A percentile compares a stretch with the other conserved stretches of the same genome.
phyloP scores from a whole-genome alignment of 2,329 filamentous ascomycete genomes.

The Emericellopsis cladophorae region DNA sequence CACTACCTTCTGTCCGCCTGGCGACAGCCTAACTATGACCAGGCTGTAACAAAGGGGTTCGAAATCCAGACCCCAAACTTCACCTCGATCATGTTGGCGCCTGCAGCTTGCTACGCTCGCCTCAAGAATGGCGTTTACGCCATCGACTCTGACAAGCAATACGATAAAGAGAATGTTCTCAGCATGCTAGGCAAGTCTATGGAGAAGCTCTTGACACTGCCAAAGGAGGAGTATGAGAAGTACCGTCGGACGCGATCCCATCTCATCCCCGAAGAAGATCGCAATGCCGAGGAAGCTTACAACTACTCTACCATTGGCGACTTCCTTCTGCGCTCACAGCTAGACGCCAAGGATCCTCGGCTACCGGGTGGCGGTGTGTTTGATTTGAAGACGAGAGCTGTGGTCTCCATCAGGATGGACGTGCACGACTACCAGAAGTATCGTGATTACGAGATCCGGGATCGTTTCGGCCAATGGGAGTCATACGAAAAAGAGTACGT shows the following conservation, averaged over 20 bases:
- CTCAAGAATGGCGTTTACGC: constrained; percentile 80
- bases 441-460: constrained; percentile 75
- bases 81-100: constrained; percentile 59
- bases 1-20: constrained; percentile 82
- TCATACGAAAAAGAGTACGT: constrained; percentile 94
- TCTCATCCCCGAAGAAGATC: constrained; percentile 59
- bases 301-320: constrained; percentile 81
- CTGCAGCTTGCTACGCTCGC: constrained; percentile 69
- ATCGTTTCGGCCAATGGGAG: constrained; percentile 65
- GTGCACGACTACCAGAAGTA: constrained; percentile 58
- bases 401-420: constrained; percentile 86
- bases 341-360: constrained; percentile 79
- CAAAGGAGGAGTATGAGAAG: constrained; percentile 72
- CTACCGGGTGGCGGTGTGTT: constrained; percentile 89
- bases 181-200: constrained; percentile 91
- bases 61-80: constrained; percentile 48
- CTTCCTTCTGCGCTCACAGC: constrained; percentile 87
- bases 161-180: constrained; percentile 71
- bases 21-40: constrained; percentile 52
- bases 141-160: constrained; percentile 92
- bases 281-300: constrained; percentile 62
- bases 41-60: constrained; percentile 57
- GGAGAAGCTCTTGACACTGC: constrained; percentile 84
- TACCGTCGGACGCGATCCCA: constrained; percentile 61
- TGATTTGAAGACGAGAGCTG: constrained; percentile 89